Evolutionary conservation across 768 basidiomycete species (phyloP).

Genomic region (Termitomyces sp.): DNA sequence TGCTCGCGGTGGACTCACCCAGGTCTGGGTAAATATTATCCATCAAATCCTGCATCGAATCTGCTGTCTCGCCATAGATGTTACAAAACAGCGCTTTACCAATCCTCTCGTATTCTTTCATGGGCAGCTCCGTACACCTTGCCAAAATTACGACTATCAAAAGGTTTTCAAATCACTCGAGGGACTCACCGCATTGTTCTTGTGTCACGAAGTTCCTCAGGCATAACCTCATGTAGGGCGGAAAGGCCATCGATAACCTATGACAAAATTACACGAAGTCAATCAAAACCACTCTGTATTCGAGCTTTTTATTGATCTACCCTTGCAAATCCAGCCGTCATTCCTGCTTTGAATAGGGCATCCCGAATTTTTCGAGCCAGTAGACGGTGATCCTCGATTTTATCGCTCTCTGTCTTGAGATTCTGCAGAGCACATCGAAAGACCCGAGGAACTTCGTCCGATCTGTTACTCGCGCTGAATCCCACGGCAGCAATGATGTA

Average conservation of each 20-base stretch:
- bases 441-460: slow-evolving; percentile 52
- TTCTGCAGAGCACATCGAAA: slow-evolving; percentile 45
- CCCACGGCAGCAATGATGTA: slow-evolving; percentile 50
- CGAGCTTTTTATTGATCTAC: slow-evolving; percentile 22
- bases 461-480: slow-evolving; percentile 51
- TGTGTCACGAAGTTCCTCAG: slow-evolving; percentile 44
- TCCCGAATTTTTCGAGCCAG: slow-evolving; percentile 56
- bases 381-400: slow-evolving; percentile 29
- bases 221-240: slow-evolving; percentile 44
- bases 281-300: neutral
- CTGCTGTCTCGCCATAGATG: slow-evolving; percentile 56
- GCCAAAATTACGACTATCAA: neutral
- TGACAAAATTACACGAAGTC: neutral
- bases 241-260: slow-evolving; percentile 56
- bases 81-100: slow-evolving; percentile 42
- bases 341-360: slow-evolving; percentile 54
- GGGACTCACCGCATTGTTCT: slow-evolving; percentile 32
- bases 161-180: neutral
- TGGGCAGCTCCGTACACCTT: neutral
- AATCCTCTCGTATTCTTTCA: slow-evolving; percentile 33
- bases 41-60: slow-evolving; percentile 40
- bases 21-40: slow-evolving; percentile 54
- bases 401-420: slow-evolving; percentile 24
- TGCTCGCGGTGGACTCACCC: slow-evolving; percentile 30
- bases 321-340: slow-evolving; percentile 52